These are phyloP conservation scores for Dendrocalamus latiflorus DNA, from an alignment of 202 grass and related monocot species.

Conservation along the genomic window DNA sequence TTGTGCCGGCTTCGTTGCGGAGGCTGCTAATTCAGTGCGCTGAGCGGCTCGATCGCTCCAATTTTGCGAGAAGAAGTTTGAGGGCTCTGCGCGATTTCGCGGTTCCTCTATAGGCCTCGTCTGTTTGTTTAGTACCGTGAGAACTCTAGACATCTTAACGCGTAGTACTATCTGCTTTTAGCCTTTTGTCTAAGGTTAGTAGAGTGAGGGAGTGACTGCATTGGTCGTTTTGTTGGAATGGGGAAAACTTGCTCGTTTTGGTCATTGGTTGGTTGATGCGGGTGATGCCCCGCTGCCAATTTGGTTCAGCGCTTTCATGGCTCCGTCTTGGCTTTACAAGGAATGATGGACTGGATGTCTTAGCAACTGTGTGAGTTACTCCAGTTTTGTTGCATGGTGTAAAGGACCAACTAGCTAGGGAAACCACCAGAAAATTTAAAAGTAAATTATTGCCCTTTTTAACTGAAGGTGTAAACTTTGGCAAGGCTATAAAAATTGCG, in stretches of 20 bases:
- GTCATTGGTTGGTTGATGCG: neutral
- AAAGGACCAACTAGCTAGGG: neutral
- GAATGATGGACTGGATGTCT: neutral
- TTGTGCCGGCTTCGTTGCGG: neutral
- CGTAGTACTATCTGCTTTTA: neutral
- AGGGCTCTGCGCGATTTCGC: neutral
- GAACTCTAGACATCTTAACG: neutral
- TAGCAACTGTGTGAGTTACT: neutral
- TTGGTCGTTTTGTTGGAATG: neutral
- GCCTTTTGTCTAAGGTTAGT: neutral
- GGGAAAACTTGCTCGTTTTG: neutral
- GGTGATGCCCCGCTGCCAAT: neutral
- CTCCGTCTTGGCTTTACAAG: neutral
- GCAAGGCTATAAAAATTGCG: neutral
- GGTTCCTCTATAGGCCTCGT: neutral
- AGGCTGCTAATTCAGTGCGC: neutral
- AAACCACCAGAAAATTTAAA: neutral
- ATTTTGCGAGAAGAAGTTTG: neutral
- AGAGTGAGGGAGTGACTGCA: neutral
- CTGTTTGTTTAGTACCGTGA: neutral
- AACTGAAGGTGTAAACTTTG: neutral
- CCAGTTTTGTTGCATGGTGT: neutral
- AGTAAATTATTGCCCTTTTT: neutral
- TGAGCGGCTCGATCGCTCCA: neutral
- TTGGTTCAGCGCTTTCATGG: neutral